These are phyloP conservation scores for Penicillium fuscoglaucum DNA, from an alignment of 2,329 filamentous ascomycete species.

Conservation along the genomic window DNA sequence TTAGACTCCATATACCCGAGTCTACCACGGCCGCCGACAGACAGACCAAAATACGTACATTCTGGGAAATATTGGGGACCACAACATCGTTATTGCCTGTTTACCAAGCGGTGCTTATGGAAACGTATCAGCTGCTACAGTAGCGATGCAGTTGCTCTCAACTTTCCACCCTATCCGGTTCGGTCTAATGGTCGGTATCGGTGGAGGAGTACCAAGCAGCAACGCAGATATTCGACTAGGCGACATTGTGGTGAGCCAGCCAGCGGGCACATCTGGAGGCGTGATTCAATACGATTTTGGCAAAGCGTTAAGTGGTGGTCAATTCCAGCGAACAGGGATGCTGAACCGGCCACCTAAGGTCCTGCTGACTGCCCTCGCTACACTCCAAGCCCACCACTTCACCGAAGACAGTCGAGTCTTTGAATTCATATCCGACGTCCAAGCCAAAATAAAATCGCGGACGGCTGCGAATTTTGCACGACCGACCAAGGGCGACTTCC, in stretches of 20 bases:
- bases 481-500: no score
- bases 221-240: constrained; percentile 21
- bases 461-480: no score
- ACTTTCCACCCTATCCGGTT: constrained; percentile 23
- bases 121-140: constrained; percentile 13
- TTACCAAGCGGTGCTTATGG: constrained; percentile 16
- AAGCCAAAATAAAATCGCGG: no score
- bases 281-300: constrained; percentile 20
- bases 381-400: not conserved
- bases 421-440: no score
- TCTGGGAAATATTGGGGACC: constrained; percentile 20
- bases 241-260: constrained; percentile 20
- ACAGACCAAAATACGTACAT: constrained; percentile 23
- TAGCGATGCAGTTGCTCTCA: constrained; percentile 17
- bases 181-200: constrained; percentile 24
- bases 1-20: no score
- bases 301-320: constrained; percentile 3
- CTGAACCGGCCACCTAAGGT: not conserved
- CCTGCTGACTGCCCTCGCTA: not conserved
- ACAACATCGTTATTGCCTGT: constrained; percentile 24
- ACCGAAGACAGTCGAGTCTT: no score
- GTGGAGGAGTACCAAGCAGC: constrained; percentile 18
- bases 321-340: constrained; percentile 7
- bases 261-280: constrained; percentile 3
- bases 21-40: constrained; percentile 8